Evolutionary conservation across 202 grass and related monocot species (phyloP), one percentile per base, ranked within the genome.

Genomic region (Schoenoplectus tabernaemontani): DNA sequence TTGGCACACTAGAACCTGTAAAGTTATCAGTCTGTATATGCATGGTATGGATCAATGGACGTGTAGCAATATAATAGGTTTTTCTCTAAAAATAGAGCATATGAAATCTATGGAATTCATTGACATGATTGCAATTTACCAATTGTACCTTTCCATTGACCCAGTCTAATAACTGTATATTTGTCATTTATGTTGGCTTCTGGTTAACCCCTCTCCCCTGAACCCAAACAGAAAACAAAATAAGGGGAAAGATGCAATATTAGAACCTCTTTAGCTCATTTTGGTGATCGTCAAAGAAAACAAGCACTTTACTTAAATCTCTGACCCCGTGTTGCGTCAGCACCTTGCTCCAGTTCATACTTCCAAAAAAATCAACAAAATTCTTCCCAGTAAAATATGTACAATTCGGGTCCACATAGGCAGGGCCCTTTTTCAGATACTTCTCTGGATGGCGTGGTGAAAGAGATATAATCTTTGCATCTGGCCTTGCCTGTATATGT

Each of bases 251-350:
- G 19, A 59, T 41, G 41, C 1, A 71, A 64, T 28, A 16, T 59
- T 17, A 64, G 33, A 60, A 91, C 89, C 93, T 90, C 76, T 97
- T 97, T 34, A 97, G 72, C 83, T 93, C 87, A 84, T 87, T 91
- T 71, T 93, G 93, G 85, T 97, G 93, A 53, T 97, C 90, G 54
- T 97, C 90, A 80, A 97, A 93, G 78, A 97, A 97, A 60, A 93
- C 83, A 85, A 97, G 81, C 39, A 91, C 93, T 50, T 61, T 84
- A 81, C 77, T 88, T 22, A 79, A 68, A 91, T 97, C 83, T 36
- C 84, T 87, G 89, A 97, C 28, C 41, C 85, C 88, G 73, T 93
- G 88, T 43, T 91, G 87, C 73, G 61, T 85, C 83, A 93, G 51
- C 23, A 91, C 11, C 38, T 81, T 93, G 3, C 1, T 50, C 93